Percentiles rank a stretch among this genome's conserved stretches.
Conservation (phyloP, 116 monocot genomes). For the Trichopus zeylanicus region DNA sequence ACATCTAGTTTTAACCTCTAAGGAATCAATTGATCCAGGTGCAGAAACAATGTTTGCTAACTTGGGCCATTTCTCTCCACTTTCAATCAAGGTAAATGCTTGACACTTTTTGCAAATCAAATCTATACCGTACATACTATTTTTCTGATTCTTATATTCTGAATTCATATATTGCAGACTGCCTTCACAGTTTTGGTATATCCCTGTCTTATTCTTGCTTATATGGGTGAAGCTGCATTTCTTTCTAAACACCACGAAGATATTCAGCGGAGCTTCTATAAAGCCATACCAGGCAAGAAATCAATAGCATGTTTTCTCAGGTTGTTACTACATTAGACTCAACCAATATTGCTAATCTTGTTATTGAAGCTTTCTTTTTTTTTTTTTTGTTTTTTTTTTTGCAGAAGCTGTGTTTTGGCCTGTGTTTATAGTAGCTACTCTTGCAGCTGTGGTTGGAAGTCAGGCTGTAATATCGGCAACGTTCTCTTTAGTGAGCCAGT, state of each 20-base stretch:
- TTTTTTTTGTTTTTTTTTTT: constrained; percentile 4
- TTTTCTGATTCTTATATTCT: neutral
- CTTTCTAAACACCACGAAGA: constrained; percentile 50
- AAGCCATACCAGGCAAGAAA: constrained; percentile 43
- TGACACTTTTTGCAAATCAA: neutral
- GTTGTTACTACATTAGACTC: neutral
- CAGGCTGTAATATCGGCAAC: constrained; percentile 65
- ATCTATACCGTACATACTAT: neutral
- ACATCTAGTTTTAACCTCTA: neutral
- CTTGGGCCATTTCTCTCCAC: constrained; percentile 44
- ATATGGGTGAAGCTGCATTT: constrained; percentile 72
- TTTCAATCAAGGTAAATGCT: constrained; percentile 27
- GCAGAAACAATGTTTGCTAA: constrained; percentile 54
- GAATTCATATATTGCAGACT: constrained; percentile 20
- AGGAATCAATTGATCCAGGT: constrained; percentile 10
- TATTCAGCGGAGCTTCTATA: constrained; percentile 49
- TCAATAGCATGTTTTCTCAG: neutral
- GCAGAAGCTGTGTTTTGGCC: constrained; percentile 64
- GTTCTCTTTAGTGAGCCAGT: constrained; percentile 51
- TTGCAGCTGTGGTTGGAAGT: constrained; percentile 50
- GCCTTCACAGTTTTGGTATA: constrained; percentile 46
- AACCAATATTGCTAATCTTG: neutral
- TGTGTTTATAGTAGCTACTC: constrained; percentile 48
- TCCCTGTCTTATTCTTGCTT: constrained; percentile 53
- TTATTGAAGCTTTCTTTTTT: neutral